These are phyloP conservation scores for Globisporangium nodosum DNA, from an alignment of 352 stramenopile genomes.

Conservation along the genomic window DNA sequence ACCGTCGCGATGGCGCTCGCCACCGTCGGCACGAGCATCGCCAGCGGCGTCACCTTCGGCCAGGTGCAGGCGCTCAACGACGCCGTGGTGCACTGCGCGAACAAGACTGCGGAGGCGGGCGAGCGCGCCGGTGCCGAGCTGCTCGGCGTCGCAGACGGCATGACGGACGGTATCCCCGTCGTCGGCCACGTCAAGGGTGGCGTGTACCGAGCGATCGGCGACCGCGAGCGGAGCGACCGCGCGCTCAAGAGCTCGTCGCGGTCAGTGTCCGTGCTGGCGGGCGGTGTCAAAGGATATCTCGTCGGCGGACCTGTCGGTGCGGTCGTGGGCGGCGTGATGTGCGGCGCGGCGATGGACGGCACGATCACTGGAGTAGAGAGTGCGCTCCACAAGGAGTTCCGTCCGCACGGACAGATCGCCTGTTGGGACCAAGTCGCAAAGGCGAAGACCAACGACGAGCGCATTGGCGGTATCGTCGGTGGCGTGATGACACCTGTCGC, in stretches of 20 bases:
- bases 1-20: slow-evolving; percentile 2
- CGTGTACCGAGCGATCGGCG: slow-evolving; percentile 1
- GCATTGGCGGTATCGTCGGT: slow-evolving; percentile 7
- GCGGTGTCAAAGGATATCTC: slow-evolving; percentile 8
- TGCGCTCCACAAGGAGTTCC: slow-evolving; percentile 8
- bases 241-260: slow-evolving; percentile 10
- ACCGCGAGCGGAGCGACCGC: slow-evolving; percentile 1
- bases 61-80: slow-evolving; percentile 5
- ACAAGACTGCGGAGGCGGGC: not conserved
- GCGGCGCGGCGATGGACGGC: slow-evolving; percentile 10
- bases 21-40: slow-evolving; percentile 9
- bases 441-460: slow-evolving; percentile 1
- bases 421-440: slow-evolving; percentile 6
- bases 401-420: slow-evolving; percentile 8
- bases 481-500: slow-evolving; percentile 3
- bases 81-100: slow-evolving; percentile 8
- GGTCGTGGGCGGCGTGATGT: slow-evolving; percentile 5
- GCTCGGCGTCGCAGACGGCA: slow-evolving; percentile 2
- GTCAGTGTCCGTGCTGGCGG: slow-evolving; percentile 4
- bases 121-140: not conserved
- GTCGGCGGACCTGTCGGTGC: slow-evolving; percentile 6
- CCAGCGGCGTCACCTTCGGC: slow-evolving; percentile 8
- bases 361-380: slow-evolving; percentile 12
- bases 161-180: slow-evolving; percentile 10
- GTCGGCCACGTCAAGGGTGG: slow-evolving; percentile 11